Conservation (phyloP, 2,329 filamentous ascomycete species). For the Parastagonospora nodorum region DNA sequence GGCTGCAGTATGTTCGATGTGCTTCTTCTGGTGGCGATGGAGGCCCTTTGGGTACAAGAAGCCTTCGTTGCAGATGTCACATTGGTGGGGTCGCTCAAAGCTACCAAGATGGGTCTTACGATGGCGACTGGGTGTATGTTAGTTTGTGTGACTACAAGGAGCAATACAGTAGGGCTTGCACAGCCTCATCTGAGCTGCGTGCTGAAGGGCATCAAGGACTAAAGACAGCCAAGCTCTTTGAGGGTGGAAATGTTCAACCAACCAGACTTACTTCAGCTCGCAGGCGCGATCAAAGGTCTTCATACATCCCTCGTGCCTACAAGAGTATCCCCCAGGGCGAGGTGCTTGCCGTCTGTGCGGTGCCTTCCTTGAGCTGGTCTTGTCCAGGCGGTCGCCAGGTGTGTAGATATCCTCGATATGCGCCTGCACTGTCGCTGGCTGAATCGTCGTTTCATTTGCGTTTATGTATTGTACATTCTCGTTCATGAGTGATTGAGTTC, state of each 20-base stretch:
- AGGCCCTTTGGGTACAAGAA: conserved; percentile 46
- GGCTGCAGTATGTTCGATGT: conserved; percentile 21
- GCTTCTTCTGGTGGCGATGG: conserved; percentile 34
- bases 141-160: not conserved
- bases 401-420: conserved; percentile 37
- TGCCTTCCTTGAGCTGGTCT: conserved; percentile 6
- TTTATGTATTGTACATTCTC: conserved; percentile 22
- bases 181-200: not conserved
- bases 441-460: conserved; percentile 34
- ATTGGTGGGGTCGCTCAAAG: conserved; percentile 39
- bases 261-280: conserved; percentile 40
- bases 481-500: conserved; percentile 11
- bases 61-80: conserved; percentile 31
- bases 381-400: conserved; percentile 31
- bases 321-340: conserved; percentile 32
- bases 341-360: conserved; percentile 31
- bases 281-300: conserved; percentile 39
- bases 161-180: not conserved
- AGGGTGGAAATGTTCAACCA: not conserved
- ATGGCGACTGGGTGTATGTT: conserved; percentile 36
- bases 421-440: conserved; percentile 28
- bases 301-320: conserved; percentile 24
- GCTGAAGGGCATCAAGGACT: not conserved
- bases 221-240: conserved; percentile 1
- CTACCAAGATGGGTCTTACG: conserved; percentile 33